Evolutionary conservation across 2,329 filamentous ascomycete genomes (phyloP), one percentile per base, ranked within the genome.

Genomic region (Penicillium occitanis): DNA sequence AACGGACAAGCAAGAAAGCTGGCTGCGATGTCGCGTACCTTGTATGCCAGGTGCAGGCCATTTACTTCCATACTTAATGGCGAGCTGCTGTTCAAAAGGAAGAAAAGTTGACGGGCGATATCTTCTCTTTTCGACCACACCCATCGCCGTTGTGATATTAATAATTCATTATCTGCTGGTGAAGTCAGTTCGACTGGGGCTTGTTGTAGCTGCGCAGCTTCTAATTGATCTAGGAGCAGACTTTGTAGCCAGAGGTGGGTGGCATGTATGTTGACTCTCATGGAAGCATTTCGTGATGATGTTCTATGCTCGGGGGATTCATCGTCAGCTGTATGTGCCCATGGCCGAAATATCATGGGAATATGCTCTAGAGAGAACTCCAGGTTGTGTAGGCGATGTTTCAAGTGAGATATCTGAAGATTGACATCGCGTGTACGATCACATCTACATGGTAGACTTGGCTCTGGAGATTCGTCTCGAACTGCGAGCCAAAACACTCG

Each of bases 201-300:
- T n/a, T 44, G 42, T n/a, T 44, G 42, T 44, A 44, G 55, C 19
- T 58, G 55, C 22, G 55, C 19, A 58, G 55, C 35, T 58, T 42
- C 55, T 58, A 58, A 58, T 42, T 58, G 55, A 58, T 42, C 55
- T 42, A 58, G 55, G 3, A 58, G 55, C 10, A 58, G 17, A 25
- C 35, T 58, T 58, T 58, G 55, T 42, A 58, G 55, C 55, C 55
- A 58, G 33, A 58, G 33, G 19, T 58, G 55, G 55, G 55, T 58
- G 17, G 33, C 55, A 58, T 58, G 33, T 58, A 58, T 58, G 25
- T 58, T 58, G 19, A 58, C 55, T 58, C 55, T 42, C 55, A 58
- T 58, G 35, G 55, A 58, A 40, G 55, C 55, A 42, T 58, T 42
- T 58, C 5, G 33, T 7, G 19, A 40, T 40, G 55, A 28, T 6